phyloP scores from a whole-genome alignment of 768 basidiomycete species.

The Trametes maxima region DNA sequence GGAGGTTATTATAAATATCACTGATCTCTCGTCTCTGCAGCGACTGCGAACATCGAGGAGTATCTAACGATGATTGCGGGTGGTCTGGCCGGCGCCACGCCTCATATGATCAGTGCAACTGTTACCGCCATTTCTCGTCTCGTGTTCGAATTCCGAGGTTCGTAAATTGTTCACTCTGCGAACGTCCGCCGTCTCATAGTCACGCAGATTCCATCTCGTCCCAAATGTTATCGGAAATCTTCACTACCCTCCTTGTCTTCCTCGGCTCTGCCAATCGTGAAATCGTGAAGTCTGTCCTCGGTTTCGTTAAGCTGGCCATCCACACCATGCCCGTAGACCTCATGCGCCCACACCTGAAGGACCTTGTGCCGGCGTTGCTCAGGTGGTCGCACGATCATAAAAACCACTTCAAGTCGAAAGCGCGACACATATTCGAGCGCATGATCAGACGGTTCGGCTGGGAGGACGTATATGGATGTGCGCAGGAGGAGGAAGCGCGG shows the following conservation, averaged over 20 bases:
- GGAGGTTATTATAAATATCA: neutral
- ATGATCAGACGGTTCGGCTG: slow-evolving; percentile 90
- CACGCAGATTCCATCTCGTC: slow-evolving; percentile 65
- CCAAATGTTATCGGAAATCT: slow-evolving; percentile 79
- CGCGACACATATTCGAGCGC: slow-evolving; percentile 95
- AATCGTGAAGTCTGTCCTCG: slow-evolving; percentile 95
- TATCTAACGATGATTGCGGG: slow-evolving; percentile 97
- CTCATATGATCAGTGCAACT: slow-evolving; percentile 98
- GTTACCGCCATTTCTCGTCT: slow-evolving; percentile 92
- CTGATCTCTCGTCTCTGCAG: slow-evolving; percentile 34
- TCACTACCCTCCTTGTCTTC: slow-evolving; percentile 87
- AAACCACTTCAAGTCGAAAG: slow-evolving; percentile 97
- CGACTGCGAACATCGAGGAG: slow-evolving; percentile 80
- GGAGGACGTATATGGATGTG: slow-evolving; percentile 77
- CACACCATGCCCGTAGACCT: slow-evolving; percentile 77
- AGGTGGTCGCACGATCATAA: slow-evolving; percentile 97
- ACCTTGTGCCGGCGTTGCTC: slow-evolving; percentile 82
- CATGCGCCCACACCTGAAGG: slow-evolving; percentile 74
- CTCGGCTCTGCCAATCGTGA: slow-evolving; percentile 93
- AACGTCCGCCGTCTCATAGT: neutral
- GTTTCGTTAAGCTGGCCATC: slow-evolving; percentile 91
- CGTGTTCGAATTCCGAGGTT: slow-evolving; percentile 95
- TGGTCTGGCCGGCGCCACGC: slow-evolving; percentile 88
- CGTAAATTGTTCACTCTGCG: slow-evolving; percentile 13
- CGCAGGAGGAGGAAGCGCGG: slow-evolving; percentile 75